Conservation (phyloP, 202 grass and related monocot genomes). For the Bolboschoenoplectus hybrid region DNA sequence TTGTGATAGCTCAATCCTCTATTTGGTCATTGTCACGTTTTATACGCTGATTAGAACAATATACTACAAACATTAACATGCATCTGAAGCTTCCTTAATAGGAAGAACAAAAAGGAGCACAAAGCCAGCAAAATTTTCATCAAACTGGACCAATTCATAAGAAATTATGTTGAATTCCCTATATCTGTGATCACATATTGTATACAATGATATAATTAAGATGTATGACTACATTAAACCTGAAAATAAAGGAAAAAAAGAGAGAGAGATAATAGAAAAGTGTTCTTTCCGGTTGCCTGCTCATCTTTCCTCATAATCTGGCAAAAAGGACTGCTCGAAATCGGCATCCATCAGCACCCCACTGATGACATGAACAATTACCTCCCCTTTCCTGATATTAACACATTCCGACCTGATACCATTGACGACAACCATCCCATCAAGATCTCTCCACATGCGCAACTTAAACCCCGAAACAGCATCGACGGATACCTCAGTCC, state of each 20-base stretch:
- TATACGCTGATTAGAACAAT: neutral
- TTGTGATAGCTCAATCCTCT: neutral
- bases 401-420: conserved; percentile 64
- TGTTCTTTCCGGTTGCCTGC: neutral
- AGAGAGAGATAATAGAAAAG: neutral
- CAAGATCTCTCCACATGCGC: conserved; percentile 48
- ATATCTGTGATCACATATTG: conserved; percentile 21
- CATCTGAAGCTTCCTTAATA: neutral
- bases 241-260: neutral
- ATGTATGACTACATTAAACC: conserved; percentile 5
- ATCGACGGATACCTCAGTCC: conserved; percentile 40
- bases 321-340: conserved; percentile 63
- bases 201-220: neutral
- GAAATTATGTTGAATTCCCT: neutral
- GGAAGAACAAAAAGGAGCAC: neutral
- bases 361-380: conserved; percentile 62
- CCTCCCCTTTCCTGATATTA: conserved; percentile 50
- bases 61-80: neutral
- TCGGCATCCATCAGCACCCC: conserved; percentile 86
- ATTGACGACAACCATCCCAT: conserved; percentile 67
- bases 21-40: neutral
- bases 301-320: conserved; percentile 43
- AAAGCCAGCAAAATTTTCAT: neutral
- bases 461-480: conserved; percentile 74
- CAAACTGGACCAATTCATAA: neutral